These are phyloP conservation scores for Plasmodium vivax DNA, from an alignment of 169 alveolate species.

Conservation along the genomic window DNA sequence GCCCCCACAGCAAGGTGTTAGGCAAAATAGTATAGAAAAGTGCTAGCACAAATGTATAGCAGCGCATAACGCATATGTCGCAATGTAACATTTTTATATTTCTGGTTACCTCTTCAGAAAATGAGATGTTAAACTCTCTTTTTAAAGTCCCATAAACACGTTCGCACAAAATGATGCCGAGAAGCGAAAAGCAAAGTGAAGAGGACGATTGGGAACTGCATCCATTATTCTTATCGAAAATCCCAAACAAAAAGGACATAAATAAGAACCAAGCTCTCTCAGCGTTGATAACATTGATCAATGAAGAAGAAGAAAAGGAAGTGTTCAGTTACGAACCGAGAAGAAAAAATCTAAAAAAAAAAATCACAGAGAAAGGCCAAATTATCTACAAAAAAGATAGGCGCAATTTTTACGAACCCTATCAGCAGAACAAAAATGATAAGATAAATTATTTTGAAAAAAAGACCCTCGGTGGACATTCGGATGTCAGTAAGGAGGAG, in stretches of 20 bases:
- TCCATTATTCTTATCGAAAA: conserved; percentile 73
- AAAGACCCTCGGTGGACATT: neutral
- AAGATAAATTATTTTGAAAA: neutral
- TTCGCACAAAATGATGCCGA: conserved; percentile 6
- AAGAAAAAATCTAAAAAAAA: conserved; percentile 72
- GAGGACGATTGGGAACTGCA: conserved; percentile 75
- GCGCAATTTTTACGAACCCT: conserved; percentile 62
- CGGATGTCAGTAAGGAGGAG: neutral
- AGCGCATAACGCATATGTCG: neutral
- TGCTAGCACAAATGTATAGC: neutral
- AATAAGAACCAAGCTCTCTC: conserved; percentile 68
- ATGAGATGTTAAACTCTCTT: neutral
- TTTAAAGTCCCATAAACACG: neutral
- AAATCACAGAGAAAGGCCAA: conserved; percentile 65
- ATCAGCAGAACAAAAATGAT: conserved; percentile 15
- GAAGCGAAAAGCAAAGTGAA: neutral
- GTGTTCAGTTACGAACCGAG: conserved; percentile 60
- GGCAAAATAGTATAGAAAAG: neutral
- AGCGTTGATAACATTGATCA: conserved; percentile 64
- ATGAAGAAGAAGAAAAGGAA: conserved; percentile 75
- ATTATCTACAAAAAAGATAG: conserved; percentile 67
- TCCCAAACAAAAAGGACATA: conserved; percentile 69
- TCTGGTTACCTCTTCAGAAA: neutral
- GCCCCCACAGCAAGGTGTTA: neutral
- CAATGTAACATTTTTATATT: neutral